A percentile compares a stretch with the other conserved stretches of the same genome.
Conservation (phyloP, 441 rosid species). For the Aquilaria agallochum region DNA sequence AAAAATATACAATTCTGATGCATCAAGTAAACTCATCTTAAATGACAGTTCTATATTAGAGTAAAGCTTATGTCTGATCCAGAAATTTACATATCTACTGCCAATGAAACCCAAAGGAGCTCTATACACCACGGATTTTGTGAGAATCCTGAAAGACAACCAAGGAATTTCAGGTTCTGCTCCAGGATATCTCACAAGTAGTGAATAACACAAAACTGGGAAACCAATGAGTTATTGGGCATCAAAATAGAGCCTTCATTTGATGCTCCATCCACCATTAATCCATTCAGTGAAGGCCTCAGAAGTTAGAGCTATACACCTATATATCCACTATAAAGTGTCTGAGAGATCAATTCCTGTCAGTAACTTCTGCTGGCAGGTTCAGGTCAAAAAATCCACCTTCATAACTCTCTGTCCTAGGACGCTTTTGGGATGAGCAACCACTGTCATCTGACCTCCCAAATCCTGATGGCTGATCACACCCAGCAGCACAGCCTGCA, state of each 20-base stretch:
- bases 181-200: slow-evolving; percentile 4
- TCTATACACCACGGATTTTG: background rate
- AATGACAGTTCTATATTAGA: slow-evolving; percentile 2
- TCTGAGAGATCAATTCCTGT: slow-evolving; percentile 12
- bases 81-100: background rate
- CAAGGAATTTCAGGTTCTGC: slow-evolving; percentile 4
- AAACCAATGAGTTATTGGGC: background rate
- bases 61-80: background rate
- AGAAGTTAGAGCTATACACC: slow-evolving; percentile 14
- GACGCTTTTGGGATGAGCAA: slow-evolving; percentile 9
- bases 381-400: slow-evolving; percentile 16
- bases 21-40: background rate
- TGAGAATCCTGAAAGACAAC: slow-evolving; percentile 1
- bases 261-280: slow-evolving; percentile 7
- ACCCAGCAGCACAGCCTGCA: slow-evolving; percentile 10
- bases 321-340: slow-evolving; percentile 8
- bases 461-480: slow-evolving; percentile 4
- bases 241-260: slow-evolving; percentile 2
- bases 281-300: slow-evolving; percentile 6
- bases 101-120: background rate
- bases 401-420: slow-evolving; percentile 13
- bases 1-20: background rate
- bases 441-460: slow-evolving; percentile 13
- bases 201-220: background rate
- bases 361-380: slow-evolving; percentile 20